A percentile compares a stretch with the other conserved stretches of the same genome.
Conservation (phyloP, 2,329 filamentous ascomycete species). For the Pseudogymnoascus sp. region DNA sequence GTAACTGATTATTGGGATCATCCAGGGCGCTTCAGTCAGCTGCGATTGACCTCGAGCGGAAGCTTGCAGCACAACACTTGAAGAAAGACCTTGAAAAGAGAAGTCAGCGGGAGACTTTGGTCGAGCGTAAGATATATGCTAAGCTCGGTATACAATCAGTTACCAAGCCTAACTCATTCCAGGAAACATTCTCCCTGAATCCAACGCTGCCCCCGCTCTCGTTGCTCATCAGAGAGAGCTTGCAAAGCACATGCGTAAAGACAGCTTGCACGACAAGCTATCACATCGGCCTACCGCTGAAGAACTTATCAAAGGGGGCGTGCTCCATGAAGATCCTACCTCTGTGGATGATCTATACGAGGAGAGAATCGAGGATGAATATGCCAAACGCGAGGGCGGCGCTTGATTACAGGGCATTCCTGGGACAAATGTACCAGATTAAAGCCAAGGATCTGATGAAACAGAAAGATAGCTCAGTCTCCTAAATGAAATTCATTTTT, state of each 20-base stretch:
- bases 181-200: conserved; percentile 84
- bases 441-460: background rate
- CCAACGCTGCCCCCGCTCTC: conserved; percentile 69
- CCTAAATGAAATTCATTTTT: background rate
- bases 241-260: conserved; percentile 78
- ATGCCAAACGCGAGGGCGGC: conserved; percentile 56
- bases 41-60: conserved; percentile 57
- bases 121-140: conserved; percentile 58
- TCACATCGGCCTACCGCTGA: conserved; percentile 69
- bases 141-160: background rate
- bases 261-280: conserved; percentile 82
- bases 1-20: conserved; percentile 5
- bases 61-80: conserved; percentile 54
- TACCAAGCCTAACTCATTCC: conserved; percentile 10
- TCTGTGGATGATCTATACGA: conserved; percentile 46
- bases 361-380: conserved; percentile 55
- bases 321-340: conserved; percentile 63
- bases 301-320: conserved; percentile 69
- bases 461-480: background rate
- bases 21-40: conserved; percentile 54
- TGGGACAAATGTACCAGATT: background rate
- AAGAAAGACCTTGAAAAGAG: conserved; percentile 58
- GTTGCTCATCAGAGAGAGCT: conserved; percentile 78
- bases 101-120: conserved; percentile 64
- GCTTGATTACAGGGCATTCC: conserved; percentile 35